Conservation (phyloP, 169 alveolate genomes). For the Plasmodium vivax region DNA sequence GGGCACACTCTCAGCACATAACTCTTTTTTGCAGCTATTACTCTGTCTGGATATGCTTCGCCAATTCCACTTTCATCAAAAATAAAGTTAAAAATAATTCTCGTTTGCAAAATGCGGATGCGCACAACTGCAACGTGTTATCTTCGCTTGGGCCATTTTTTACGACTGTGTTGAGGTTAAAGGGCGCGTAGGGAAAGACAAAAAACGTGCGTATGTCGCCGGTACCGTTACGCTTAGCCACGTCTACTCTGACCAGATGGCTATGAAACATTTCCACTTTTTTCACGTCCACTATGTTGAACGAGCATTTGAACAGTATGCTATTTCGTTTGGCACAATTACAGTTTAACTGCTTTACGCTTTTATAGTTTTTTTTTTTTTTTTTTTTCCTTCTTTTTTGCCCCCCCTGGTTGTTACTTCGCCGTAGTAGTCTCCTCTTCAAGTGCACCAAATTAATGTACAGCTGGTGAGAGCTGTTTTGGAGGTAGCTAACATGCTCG, state of each 20-base stretch:
- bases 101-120: background rate
- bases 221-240: background rate
- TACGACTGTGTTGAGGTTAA: constrained; percentile 19
- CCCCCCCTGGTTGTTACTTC: background rate
- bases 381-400: background rate
- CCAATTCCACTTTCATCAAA: background rate
- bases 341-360: background rate
- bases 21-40: constrained; percentile 1
- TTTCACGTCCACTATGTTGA: constrained; percentile 13
- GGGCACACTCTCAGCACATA: background rate
- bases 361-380: constrained; percentile 12
- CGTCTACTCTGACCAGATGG: constrained; percentile 37
- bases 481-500: constrained; percentile 22
- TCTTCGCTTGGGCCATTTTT: background rate
- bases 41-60: constrained; percentile 9
- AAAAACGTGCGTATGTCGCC: constrained; percentile 8
- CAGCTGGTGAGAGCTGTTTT: constrained; percentile 23
- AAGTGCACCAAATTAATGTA: constrained; percentile 1
- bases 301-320: background rate
- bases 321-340: constrained; percentile 11
- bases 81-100: constrained; percentile 13
- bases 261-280: constrained; percentile 46
- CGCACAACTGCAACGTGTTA: background rate
- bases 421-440: constrained; percentile 3
- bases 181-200: constrained; percentile 19